Evolutionary conservation across 805 yeast genomes (phyloP).

Genomic region (Tetrapisispora iriomotensis): DNA sequence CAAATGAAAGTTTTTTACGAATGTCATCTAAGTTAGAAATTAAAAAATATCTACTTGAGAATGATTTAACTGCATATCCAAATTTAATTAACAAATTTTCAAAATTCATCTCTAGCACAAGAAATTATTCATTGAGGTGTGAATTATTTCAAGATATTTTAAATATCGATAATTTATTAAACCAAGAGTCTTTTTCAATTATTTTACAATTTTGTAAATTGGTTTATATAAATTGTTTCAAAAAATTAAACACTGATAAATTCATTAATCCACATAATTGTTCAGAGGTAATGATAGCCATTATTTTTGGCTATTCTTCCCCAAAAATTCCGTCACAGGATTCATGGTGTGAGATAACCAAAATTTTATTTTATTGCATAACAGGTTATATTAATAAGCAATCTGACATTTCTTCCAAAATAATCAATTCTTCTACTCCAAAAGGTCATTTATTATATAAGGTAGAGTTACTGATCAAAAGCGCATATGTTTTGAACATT

Average conservation of each 20-base stretch:
- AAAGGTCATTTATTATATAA: slow-evolving; percentile 17
- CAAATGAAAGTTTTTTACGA: slow-evolving; percentile 8
- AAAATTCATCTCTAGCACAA: slow-evolving; percentile 14
- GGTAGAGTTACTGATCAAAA: slow-evolving; percentile 27
- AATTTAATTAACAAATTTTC: slow-evolving; percentile 11
- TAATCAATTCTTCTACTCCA: neutral
- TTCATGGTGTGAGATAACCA: slow-evolving; percentile 17
- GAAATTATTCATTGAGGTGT: slow-evolving; percentile 5
- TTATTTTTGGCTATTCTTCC: slow-evolving; percentile 10
- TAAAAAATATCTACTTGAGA: slow-evolving; percentile 5
- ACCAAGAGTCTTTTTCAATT: slow-evolving; percentile 4
- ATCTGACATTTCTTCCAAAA: neutral
- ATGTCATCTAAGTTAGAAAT: slow-evolving; percentile 10
- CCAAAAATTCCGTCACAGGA: slow-evolving; percentile 2
- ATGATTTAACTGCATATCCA: neutral
- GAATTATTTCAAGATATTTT: slow-evolving; percentile 14
- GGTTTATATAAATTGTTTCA: slow-evolving; percentile 7
- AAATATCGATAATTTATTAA: slow-evolving; percentile 13
- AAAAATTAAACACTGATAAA: slow-evolving; percentile 6
- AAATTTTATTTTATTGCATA: slow-evolving; percentile 12
- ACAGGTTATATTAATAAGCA: slow-evolving; percentile 4
- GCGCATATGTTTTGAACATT: slow-evolving; percentile 26
- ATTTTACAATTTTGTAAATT: slow-evolving; percentile 12
- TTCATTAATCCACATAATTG: slow-evolving; percentile 8
- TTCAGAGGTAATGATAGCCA: slow-evolving; percentile 23